Conservation (phyloP, 805 yeast species). For the Suhomyces kilbournensis region DNA sequence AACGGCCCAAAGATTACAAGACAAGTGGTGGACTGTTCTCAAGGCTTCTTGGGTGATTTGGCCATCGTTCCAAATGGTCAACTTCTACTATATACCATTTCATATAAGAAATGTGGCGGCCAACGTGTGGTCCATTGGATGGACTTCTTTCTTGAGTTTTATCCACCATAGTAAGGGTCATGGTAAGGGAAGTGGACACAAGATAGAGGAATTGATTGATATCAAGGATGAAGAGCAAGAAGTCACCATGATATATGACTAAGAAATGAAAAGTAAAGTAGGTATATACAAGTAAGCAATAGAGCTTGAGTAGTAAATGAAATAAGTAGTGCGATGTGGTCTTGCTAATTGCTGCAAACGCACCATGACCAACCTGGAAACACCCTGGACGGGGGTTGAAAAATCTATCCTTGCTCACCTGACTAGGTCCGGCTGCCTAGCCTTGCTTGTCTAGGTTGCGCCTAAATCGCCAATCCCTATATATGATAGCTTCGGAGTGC, state of each 20-base stretch:
- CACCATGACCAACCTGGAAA: neutral
- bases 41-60: conserved; percentile 42
- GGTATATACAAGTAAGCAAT: too few species aligned
- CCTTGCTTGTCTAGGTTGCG: neutral
- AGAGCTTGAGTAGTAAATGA: neutral
- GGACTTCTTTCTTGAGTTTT: conserved; percentile 43
- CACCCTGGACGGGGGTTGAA: neutral
- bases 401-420: neutral
- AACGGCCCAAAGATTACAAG: conserved; percentile 30
- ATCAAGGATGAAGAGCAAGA: conserved; percentile 36
- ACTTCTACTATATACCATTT: conserved; percentile 37
- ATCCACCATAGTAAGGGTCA: conserved; percentile 48
- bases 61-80: conserved; percentile 39
- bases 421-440: neutral
- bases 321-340: too few species aligned
- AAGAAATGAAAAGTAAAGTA: neutral
- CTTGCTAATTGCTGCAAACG: neutral
- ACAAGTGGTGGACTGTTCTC: conserved; percentile 42
- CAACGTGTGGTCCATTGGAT: conserved; percentile 40
- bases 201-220: conserved; percentile 38
- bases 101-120: conserved; percentile 37
- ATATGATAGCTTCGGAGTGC: neutral
- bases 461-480: neutral
- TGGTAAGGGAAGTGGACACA: conserved; percentile 35
- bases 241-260: conserved; percentile 31